Base-by-base conservation (phyloP, 345 rosid species). In the Lenwebbia sp. region DNA sequence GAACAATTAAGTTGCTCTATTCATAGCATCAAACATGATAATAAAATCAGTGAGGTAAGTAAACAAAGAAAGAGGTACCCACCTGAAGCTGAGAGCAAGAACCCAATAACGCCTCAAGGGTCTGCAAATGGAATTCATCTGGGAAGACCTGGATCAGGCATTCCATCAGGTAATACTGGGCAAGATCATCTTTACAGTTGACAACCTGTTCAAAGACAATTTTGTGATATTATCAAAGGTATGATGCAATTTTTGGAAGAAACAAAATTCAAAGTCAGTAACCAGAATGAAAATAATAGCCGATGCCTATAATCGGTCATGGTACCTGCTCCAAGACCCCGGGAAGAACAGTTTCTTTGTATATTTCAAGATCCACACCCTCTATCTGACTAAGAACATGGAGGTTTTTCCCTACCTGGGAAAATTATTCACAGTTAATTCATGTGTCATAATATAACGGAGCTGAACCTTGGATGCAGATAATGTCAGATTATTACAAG, bases 141-240 rank as follows among this genome's bases (percentile, higher is more conserved):
- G 99, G 98, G 89, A 95, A 96, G 86, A 95, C 99, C 93, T 96
- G 99, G 87, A 96, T 95, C 82, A 96, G 89, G 92, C 99, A 96
- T 91, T 96, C 98, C 98, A 96, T 96, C 90, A 96, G 91, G 88
- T 96, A 96, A 85, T 92, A 96, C 90, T 96, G 98, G 44, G 98
- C 98, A 84, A 96, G 91, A 83, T 93, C 96, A 90, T 95, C 99
- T 88, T 94, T 94, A 89, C 99, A 96, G 89, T 95, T 96, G 74
- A 96, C 99, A 88, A 95, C 94, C 99, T 96, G 91, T 84, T 86
- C 88, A 58, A 60, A 84, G 53, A 40, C 30, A 70, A 70, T 70
- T 82, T 49, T 10, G 13, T 82, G 26, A 82, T 15, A 28, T 28
- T 49, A 82, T 8, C 41, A 54, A 9, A 54, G 25, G 25, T 52